Percentiles rank a stretch among this genome's conserved stretches.
Conservation (phyloP, 495 filamentous ascomycete genomes). For the Mytilinidion resinicola region DNA sequence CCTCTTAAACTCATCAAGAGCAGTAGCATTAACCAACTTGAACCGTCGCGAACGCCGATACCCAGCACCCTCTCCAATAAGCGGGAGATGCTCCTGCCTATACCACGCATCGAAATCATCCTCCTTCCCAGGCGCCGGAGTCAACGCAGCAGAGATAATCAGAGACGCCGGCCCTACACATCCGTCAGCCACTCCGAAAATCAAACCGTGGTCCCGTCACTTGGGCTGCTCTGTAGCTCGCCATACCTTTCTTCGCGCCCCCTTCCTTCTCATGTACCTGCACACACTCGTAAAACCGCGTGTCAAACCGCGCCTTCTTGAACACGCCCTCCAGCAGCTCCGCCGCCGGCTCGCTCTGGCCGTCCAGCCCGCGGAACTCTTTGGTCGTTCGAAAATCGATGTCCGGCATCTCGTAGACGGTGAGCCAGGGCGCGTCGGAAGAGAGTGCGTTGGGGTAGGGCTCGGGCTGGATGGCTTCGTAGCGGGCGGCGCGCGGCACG, state of each 20-base stretch:
- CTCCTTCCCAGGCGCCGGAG: constrained; percentile 1
- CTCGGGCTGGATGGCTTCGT: constrained; percentile 6
- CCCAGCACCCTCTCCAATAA: neutral
- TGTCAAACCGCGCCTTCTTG: constrained; percentile 25
- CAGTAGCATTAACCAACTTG: constrained; percentile 9
- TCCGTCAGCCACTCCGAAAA: too few species aligned
- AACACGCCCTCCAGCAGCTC: constrained; percentile 23
- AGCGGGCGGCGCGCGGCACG: constrained; percentile 20
- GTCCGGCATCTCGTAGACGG: constrained; percentile 27
- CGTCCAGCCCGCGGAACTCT: constrained; percentile 25
- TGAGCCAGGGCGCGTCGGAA: constrained; percentile 21
- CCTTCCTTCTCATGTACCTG: constrained; percentile 6
- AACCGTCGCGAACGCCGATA: constrained; percentile 10
- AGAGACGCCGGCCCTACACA: neutral
- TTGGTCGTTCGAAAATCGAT: constrained; percentile 7
- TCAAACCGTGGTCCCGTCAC: neutral
- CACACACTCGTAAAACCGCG: constrained; percentile 22
- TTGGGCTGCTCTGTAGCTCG: too few species aligned
- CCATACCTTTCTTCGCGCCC: neutral
- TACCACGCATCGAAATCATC: constrained; percentile 19
- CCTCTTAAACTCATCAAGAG: constrained; percentile 20
- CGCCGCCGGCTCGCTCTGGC: constrained; percentile 22
- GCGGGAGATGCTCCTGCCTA: constrained; percentile 7
- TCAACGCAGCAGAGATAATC: constrained; percentile 7
- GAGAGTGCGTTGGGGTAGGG: neutral